Evolutionary conservation across 169 alveolate species (phyloP), one percentile per base, ranked within the genome.

Genomic region (Cryptosporidium muris): DNA sequence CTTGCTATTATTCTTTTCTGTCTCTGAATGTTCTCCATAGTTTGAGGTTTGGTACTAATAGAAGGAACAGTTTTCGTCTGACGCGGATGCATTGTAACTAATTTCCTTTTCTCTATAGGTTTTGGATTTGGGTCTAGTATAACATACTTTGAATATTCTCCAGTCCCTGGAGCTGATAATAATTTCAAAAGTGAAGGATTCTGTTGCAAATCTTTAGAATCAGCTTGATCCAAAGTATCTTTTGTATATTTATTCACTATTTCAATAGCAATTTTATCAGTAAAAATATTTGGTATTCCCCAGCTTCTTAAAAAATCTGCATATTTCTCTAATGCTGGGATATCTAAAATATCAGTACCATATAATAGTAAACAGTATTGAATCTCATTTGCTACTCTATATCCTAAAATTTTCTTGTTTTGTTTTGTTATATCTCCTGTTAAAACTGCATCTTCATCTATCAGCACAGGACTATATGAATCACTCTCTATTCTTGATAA

Each of bases 1-100:
- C 85, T 49, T 9, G 85, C 85, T 8, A 74, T 74, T 40, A 74
- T 74, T 58, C 85, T 74, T 16, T 74, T 74, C 16, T 36, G 58
- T 38, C 54, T 37, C 37, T 16, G 36, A 7, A 42, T 14, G 8
- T 47, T 42, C 12, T n/a, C 34, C 4, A 45, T 36, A 7, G 14
- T 11, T 16, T 16, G 9, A 5, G 36, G 7, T 58, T 74, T 74
- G n/a, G 6, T 43, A 14, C 12, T 16, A 2, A 2, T 14, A 5
- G n/a, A 8, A 38, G 43, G 11, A 37, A 7, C 49, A 14, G 12
- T 40, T 47, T 64, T 64, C 25, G 37, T 47, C 8, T n/a, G n/a
- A 8, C 36, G n/a, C 11, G 54, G 58, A 56, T 60, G 63, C 12
- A 58, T 74, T 12, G 67, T 74, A 3, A 74, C 63, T 25, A 58